A percentile compares a stretch with the other conserved stretches of the same genome.
Evolutionary conservation across 768 basidiomycete species (phyloP).

Genomic region (Phanerochaete carnosa): DNA sequence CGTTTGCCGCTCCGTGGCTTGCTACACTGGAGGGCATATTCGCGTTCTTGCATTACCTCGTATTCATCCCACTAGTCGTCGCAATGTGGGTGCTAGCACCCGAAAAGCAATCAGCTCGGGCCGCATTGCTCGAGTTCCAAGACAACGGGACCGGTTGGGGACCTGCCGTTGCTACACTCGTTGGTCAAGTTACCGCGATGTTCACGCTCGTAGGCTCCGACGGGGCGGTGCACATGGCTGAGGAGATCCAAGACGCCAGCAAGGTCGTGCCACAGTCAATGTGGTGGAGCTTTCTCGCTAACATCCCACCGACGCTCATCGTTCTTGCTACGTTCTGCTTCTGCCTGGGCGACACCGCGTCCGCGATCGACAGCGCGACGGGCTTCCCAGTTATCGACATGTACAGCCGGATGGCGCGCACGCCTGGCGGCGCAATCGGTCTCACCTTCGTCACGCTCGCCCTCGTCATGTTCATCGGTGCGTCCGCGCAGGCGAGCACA

Average conservation of each 20-base stretch:
- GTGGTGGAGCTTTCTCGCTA: slow-evolving; percentile 1
- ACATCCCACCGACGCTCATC: neutral
- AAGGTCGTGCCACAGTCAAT: neutral
- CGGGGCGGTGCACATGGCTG: slow-evolving; percentile 1
- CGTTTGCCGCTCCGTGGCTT: neutral
- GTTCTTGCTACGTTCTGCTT: slow-evolving; percentile 2
- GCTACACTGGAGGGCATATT: neutral
- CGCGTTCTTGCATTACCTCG: neutral
- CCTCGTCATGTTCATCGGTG: neutral
- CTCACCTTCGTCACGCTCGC: slow-evolving; percentile 1
- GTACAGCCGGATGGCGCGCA: neutral
- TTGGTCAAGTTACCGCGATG: slow-evolving; percentile 5
- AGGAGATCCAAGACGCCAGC: neutral
- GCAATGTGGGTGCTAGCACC: slow-evolving; percentile 1
- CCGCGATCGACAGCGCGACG: neutral
- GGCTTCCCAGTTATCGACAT: neutral
- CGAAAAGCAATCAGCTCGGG: neutral
- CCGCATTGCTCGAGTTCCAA: neutral
- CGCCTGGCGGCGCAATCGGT: neutral
- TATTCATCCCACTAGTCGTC: neutral
- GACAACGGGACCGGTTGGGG: slow-evolving; percentile 2
- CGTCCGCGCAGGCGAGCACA: neutral
- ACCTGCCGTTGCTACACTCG: neutral
- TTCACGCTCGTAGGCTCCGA: slow-evolving; percentile 1
- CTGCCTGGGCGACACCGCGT: neutral